phyloP scores from a whole-genome alignment of 352 stramenopile species.

The Globisporangium middletonii region DNA sequence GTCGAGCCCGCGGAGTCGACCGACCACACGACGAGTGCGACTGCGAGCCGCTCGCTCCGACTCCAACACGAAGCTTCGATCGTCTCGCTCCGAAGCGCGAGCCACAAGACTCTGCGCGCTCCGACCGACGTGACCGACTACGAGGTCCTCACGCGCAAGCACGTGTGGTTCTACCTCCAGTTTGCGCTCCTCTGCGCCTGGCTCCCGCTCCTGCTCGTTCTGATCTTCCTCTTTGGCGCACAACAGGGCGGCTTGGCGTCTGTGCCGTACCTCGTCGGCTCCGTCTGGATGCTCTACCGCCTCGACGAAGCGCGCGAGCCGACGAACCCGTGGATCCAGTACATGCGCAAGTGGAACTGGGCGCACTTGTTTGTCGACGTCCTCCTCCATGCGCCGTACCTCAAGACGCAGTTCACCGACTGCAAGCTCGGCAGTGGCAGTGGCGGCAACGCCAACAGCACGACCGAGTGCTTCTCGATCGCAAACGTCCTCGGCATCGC shows the following conservation, averaged over 20 bases:
- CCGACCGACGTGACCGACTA: constrained; percentile 35
- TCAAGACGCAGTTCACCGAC: constrained; percentile 41
- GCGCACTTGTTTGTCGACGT: constrained; percentile 75
- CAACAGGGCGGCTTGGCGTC: constrained; percentile 68
- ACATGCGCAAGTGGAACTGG: constrained; percentile 81
- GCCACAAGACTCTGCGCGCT: neutral
- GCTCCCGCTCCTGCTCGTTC: constrained; percentile 61
- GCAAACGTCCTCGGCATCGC: constrained; percentile 65
- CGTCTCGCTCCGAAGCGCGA: neutral
- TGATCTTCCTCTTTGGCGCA: constrained; percentile 70
- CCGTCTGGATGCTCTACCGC: constrained; percentile 73
- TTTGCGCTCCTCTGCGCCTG: constrained; percentile 56
- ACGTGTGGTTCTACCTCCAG: constrained; percentile 65
- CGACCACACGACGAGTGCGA: neutral
- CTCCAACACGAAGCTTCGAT: neutral
- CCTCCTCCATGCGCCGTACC: constrained; percentile 56
- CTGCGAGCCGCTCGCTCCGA: neutral
- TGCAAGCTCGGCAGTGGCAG: constrained; percentile 30
- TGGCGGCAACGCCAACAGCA: constrained; percentile 7
- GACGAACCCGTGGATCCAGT: constrained; percentile 57
- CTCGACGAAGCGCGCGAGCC: constrained; percentile 62
- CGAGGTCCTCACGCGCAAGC: constrained; percentile 47
- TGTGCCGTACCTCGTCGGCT: constrained; percentile 61
- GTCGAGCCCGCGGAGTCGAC: constrained; percentile 10
- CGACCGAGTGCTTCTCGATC: constrained; percentile 55